Evolutionary conservation across 768 basidiomycete genomes (phyloP).

Genomic region (Podaxis sp.): DNA sequence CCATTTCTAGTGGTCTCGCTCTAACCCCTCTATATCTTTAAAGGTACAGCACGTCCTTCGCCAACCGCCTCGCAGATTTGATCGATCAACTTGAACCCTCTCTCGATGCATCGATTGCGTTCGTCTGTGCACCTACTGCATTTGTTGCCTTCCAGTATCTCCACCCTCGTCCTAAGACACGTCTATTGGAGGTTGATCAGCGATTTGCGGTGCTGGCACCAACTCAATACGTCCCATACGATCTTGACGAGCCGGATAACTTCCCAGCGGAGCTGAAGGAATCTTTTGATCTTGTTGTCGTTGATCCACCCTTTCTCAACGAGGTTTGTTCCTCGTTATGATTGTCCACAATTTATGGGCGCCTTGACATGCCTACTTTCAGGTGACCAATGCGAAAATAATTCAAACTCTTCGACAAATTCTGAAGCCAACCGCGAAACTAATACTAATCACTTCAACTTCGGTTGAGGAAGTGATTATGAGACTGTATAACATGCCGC

Average conservation of each 20-base stretch:
- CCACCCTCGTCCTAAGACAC: constrained; percentile 26
- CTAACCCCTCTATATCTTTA: constrained; percentile 2
- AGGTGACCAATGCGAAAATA: constrained; percentile 39
- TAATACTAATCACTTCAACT: constrained; percentile 36
- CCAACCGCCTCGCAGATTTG: constrained; percentile 29
- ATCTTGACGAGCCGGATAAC: constrained; percentile 37
- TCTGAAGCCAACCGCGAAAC: constrained; percentile 33
- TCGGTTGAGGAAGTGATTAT: constrained; percentile 30
- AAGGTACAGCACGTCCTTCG: constrained; percentile 41
- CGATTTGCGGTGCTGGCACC: constrained; percentile 37
- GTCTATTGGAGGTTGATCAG: constrained; percentile 38
- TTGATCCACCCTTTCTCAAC: constrained; percentile 44
- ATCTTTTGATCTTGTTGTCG: constrained; percentile 33
- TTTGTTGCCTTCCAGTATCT: constrained; percentile 45
- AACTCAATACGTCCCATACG: constrained; percentile 35
- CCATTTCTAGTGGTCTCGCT: constrained; percentile 12
- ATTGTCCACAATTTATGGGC: not conserved
- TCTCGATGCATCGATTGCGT: constrained; percentile 31
- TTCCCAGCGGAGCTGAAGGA: constrained; percentile 29
- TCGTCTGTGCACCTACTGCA: constrained; percentile 42
- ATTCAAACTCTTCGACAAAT: constrained; percentile 33
- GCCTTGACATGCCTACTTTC: not conserved
- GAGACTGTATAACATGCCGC: constrained; percentile 30
- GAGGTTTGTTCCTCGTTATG: constrained; percentile 26
- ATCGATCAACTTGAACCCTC: constrained; percentile 27